Base-by-base conservation (phyloP, 2,329 filamentous ascomycete genomes). In the Ascochyta fabae region DNA sequence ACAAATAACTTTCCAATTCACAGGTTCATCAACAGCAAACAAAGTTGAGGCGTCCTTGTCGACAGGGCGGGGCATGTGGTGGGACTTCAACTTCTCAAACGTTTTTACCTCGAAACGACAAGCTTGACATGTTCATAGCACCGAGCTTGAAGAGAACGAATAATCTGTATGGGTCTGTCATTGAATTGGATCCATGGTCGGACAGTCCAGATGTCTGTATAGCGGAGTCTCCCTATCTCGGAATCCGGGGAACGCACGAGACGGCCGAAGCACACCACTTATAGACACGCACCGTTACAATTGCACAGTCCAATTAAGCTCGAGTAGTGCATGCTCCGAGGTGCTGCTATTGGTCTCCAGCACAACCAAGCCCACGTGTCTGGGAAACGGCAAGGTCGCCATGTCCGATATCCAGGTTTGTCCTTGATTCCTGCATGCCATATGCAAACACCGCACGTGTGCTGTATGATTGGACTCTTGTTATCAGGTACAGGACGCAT, bases 401-500 rank as follows among this genome's bases (percentile, higher is more conserved):
- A 49, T 48, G 48, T 42, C 59, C 58, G 56, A 44, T 22, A 50
- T 58, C 60, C 63, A 63, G 66, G 63, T 58, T 53, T 40, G 29
- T 36, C 41, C 34, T 47, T 43, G 34, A 24, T 33, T 34, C 49
- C 51, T 59, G 54, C 51, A 54, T 43, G 40, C 44, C 55, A 29
- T 33, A 48, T 48, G 51, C 56, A 35, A 31, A 43, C 15, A 42
- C 41, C 44, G 58, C 69, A 71, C 69, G 68, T 71, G 69, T 62
- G 49, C n/a, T 13, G 33, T 42, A 45, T 67, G 59, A 70, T 65
- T 70, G 67, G 69, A 22, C 53, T 49, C 29, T 53, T 59, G 61
- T 62, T 70, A 70, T 70, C 68, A 62, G 56, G 56, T 24, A 54
- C 54, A 40, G 40, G 36, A 42, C 34, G 33, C 48, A 47, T 53